Evolutionary conservation across 176 grass and related monocot genomes (phyloP).

Genomic region (Eragrostis nindensis): DNA sequence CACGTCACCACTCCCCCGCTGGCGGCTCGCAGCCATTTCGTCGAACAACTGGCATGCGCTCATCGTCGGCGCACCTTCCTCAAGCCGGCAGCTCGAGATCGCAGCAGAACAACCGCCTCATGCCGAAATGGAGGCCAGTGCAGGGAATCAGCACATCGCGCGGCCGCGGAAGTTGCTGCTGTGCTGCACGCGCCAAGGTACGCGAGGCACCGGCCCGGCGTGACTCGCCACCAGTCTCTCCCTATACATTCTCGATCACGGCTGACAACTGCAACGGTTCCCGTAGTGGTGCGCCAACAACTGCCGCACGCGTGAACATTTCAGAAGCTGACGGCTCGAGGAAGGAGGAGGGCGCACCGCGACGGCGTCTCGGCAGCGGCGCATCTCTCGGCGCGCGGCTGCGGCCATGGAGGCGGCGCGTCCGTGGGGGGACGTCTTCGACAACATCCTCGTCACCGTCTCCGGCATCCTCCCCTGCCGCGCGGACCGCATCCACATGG

Average conservation of each 20-base stretch:
- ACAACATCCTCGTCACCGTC: constrained; percentile 40
- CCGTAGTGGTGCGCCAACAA: neutral
- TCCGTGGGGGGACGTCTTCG: constrained; percentile 26
- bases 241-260: constrained; percentile 13
- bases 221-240: neutral
- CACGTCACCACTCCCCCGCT: too few relatives aligned
- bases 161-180: neutral
- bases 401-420: neutral
- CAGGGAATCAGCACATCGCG: neutral
- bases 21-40: neutral
- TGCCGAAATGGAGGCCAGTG: neutral
- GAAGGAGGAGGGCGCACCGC: neutral
- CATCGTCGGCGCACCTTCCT: neutral
- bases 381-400: too few relatives aligned
- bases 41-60: constrained; percentile 13
- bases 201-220: too few relatives aligned
- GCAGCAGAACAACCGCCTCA: neutral
- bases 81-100: neutral
- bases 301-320: neutral
- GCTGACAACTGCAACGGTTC: neutral
- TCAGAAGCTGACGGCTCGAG: neutral
- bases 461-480: constrained; percentile 25
- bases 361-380: neutral
- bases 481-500: constrained; percentile 46
- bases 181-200: neutral